Base-by-base conservation (phyloP, 129 eudicot genomes). In the Artemisia tridentata region DNA sequence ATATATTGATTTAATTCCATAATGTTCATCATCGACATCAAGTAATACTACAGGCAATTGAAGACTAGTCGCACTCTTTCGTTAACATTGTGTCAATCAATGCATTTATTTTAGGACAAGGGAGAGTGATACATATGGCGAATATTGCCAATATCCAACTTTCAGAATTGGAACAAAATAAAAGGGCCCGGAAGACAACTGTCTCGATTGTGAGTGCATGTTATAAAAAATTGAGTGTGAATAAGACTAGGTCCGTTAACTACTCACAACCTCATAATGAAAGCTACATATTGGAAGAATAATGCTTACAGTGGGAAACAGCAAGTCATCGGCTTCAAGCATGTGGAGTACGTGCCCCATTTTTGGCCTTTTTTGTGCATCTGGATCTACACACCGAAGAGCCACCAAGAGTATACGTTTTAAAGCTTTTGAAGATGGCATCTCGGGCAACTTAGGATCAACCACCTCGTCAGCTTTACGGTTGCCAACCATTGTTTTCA, bases 301-400 rank as follows among this genome's bases (percentile, higher is more conserved):
- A 57, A 71, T 71, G 51, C 90, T 68, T 89, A 87, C 98, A 74
- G 87, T 83, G 61, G 90, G 92, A 75, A 82, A 73, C 54, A 85
- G 81, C 77, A 93, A 80, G 75, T 93, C 95, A 72, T 93, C 96
- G 8, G 96, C 93, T 76, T 93, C 98, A 53, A 93, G 96, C 98
- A 93, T 93, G 86, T 93, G 96, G 52, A 93, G 86, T 20, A 93
- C 89, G 58, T 93, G 96, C 41, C 98, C 98, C 92, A 93, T 89
- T 80, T 89, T 93, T 8, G 98, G 98, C 69, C 98, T 84, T 81
- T 93, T 93, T 46, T 82, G 95, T 9, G 97, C 92, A 69, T 90
- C 96, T 5, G 98, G 98, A 77, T 93, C 98, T 13, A 93, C 98
- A 84, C 98, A 93, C 50, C 84, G 81, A 53, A 93, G 95, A 78